These are phyloP conservation scores for Leccinellum rugosiceps DNA, from an alignment of 768 basidiomycete species.

Conservation along the genomic window DNA sequence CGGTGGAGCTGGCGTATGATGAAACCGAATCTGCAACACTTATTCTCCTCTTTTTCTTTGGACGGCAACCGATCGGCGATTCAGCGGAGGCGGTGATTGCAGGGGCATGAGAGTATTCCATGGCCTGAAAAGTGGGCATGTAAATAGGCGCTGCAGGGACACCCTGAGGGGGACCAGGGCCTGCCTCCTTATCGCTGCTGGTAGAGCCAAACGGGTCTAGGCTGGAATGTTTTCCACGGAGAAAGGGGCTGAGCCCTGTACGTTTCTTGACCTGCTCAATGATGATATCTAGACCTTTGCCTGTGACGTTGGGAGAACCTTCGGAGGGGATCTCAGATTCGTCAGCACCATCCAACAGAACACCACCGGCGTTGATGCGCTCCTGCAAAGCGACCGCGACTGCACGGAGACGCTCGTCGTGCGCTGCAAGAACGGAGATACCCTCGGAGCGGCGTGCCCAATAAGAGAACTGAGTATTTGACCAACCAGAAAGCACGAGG, in stretches of 20 bases:
- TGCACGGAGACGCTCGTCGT: constrained; percentile 39
- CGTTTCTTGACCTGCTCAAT: constrained; percentile 49
- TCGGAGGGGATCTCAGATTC: constrained; percentile 23
- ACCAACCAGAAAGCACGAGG: constrained; percentile 49
- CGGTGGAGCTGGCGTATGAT: constrained; percentile 30
- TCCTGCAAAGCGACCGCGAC: constrained; percentile 41
- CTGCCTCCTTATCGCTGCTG: constrained; percentile 33
- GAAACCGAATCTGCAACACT: constrained; percentile 35
- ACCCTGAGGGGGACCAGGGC: constrained; percentile 26
- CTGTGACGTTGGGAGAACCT: constrained; percentile 42
- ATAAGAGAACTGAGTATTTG: constrained; percentile 52
- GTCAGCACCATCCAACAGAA: constrained; percentile 28
- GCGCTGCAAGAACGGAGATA: constrained; percentile 42
- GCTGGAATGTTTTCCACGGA: constrained; percentile 50
- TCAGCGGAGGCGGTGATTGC: constrained; percentile 30
- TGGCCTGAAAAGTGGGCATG: constrained; percentile 40
- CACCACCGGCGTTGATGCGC: constrained; percentile 36
- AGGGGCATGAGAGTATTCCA: constrained; percentile 36
- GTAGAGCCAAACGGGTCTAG: constrained; percentile 47
- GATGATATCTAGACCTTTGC: constrained; percentile 48
- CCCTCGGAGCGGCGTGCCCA: constrained; percentile 52
- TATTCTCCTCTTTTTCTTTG: constrained; percentile 35
- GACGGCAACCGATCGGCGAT: constrained; percentile 27
- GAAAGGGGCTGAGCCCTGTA: constrained; percentile 45
- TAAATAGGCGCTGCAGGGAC: constrained; percentile 32